phyloP scores from a whole-genome alignment of 306 rosid species.

The Ceratonia siliqua region DNA sequence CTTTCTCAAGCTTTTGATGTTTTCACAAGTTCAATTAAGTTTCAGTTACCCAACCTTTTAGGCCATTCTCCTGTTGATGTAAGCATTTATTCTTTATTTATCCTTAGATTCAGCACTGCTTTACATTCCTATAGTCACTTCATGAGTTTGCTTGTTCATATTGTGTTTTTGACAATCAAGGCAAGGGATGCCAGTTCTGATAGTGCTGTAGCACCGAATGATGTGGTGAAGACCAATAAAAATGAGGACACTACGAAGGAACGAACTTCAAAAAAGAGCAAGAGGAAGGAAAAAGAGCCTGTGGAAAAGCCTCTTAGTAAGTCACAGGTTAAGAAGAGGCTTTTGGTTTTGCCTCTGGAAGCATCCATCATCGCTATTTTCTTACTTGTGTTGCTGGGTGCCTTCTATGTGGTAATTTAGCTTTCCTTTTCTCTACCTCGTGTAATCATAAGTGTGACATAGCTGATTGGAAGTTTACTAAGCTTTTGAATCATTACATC shows the following conservation, averaged over 20 bases:
- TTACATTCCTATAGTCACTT: slow-evolving; percentile 27
- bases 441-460: slow-evolving; percentile 16
- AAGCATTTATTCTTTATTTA: slow-evolving; percentile 33
- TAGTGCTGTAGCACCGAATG: slow-evolving; percentile 46
- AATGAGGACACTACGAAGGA: slow-evolving; percentile 71
- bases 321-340: slow-evolving; percentile 63
- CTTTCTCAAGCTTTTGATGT: slow-evolving; percentile 97
- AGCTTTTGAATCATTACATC: slow-evolving; percentile 24
- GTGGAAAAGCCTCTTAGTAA: slow-evolving; percentile 75
- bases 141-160: slow-evolving; percentile 26
- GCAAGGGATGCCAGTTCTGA: slow-evolving; percentile 61
- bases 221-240: slow-evolving; percentile 66
- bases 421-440: not conserved
- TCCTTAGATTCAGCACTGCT: slow-evolving; percentile 6
- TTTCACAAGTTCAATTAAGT: slow-evolving; percentile 87
- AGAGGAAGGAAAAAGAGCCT: slow-evolving; percentile 80
- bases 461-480: slow-evolving; percentile 22
- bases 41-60: slow-evolving; percentile 72
- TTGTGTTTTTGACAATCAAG: slow-evolving; percentile 51
- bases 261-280: slow-evolving; percentile 72
- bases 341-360: slow-evolving; percentile 87
- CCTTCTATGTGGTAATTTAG: slow-evolving; percentile 95
- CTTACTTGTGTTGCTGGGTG: slow-evolving; percentile 83
- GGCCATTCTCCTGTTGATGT: slow-evolving; percentile 52
- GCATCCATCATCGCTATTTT: slow-evolving; percentile 79